These are phyloP conservation scores for Chrysanthemum lavandulifolium DNA, from an alignment of 129 eudicot genomes.

Conservation along the genomic window DNA sequence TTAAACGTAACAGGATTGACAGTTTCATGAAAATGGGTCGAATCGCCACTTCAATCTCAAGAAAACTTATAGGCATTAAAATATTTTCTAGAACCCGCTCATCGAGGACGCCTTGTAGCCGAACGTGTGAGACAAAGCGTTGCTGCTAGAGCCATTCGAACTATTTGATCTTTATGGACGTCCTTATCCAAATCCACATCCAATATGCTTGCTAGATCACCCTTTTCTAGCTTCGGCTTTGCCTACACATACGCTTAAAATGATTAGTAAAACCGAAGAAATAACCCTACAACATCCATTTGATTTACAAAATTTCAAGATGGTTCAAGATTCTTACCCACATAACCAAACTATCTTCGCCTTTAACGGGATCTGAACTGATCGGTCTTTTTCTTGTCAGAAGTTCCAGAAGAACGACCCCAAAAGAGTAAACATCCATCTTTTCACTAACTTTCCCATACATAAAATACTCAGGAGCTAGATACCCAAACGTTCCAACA, in stretches of 20 bases:
- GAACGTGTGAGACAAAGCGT: slow-evolving; percentile 73
- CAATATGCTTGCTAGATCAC: slow-evolving; percentile 65
- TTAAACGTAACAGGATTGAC: not conserved
- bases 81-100: slow-evolving; percentile 46
- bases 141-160: slow-evolving; percentile 81
- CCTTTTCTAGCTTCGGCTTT: slow-evolving; percentile 68
- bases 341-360: slow-evolving; percentile 92
- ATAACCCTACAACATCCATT: not conserved
- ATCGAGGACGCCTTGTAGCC: slow-evolving; percentile 87
- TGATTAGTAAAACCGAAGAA: slow-evolving; percentile 10
- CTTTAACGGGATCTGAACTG: slow-evolving; percentile 58
- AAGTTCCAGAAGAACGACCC: slow-evolving; percentile 89
- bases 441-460: slow-evolving; percentile 96
- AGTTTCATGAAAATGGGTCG: not conserved
- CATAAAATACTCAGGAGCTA: slow-evolving; percentile 98
- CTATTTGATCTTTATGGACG: slow-evolving; percentile 55
- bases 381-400: slow-evolving; percentile 78
- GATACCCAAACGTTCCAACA: slow-evolving; percentile 95
- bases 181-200: slow-evolving; percentile 61
- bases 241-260: slow-evolving; percentile 48
- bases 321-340: slow-evolving; percentile 63
- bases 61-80: not conserved
- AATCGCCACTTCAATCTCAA: not conserved
- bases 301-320: slow-evolving; percentile 4
- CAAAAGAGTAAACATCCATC: slow-evolving; percentile 88